A percentile compares a stretch with the other conserved stretches of the same genome.
Conservation (phyloP, 2,329 filamentous ascomycete species). For the Thermoascus crustaceus region DNA sequence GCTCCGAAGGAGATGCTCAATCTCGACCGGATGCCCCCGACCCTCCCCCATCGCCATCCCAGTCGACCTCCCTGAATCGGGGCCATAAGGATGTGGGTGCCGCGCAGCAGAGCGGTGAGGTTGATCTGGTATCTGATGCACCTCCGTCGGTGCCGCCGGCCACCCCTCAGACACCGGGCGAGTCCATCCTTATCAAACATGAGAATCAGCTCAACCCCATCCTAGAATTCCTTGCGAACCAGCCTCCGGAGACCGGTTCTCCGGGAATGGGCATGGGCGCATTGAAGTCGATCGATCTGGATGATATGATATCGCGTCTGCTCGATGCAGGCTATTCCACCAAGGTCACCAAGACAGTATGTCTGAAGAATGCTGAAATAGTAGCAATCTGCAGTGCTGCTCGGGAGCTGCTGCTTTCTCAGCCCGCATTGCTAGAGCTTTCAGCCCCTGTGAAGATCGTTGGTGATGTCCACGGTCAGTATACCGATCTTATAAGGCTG, state of each 20-base stretch:
- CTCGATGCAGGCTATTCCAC: slow-evolving; percentile 91
- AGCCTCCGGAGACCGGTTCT: slow-evolving; percentile 37
- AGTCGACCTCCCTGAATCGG: slow-evolving; percentile 63
- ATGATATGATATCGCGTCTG: slow-evolving; percentile 93
- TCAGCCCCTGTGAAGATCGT: slow-evolving; percentile 96
- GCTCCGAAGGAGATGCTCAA: slow-evolving; percentile 40
- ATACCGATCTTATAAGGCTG: slow-evolving; percentile 90
- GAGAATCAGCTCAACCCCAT: slow-evolving; percentile 63
- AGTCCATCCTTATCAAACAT: slow-evolving; percentile 82
- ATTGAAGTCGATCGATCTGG: slow-evolving; percentile 84
- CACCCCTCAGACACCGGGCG: slow-evolving; percentile 62
- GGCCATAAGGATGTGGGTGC: slow-evolving; percentile 71
- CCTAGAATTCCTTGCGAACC: slow-evolving; percentile 41
- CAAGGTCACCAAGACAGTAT: slow-evolving; percentile 96
- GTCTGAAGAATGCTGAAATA: slow-evolving; percentile 95
- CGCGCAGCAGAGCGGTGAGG: slow-evolving; percentile 79
- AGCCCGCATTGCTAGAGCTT: slow-evolving; percentile 85
- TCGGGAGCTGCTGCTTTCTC: slow-evolving; percentile 79
- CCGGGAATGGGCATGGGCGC: slow-evolving; percentile 74
- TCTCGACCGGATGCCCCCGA: slow-evolving; percentile 43
- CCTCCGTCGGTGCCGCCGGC: slow-evolving; percentile 59
- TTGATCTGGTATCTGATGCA: slow-evolving; percentile 87
- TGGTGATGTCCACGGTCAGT: slow-evolving; percentile 92
- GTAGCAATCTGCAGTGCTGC: slow-evolving; percentile 84
- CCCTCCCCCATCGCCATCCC: slow-evolving; percentile 78